Conservation (phyloP, 768 basidiomycete genomes). For the Termitomyces sp. region DNA sequence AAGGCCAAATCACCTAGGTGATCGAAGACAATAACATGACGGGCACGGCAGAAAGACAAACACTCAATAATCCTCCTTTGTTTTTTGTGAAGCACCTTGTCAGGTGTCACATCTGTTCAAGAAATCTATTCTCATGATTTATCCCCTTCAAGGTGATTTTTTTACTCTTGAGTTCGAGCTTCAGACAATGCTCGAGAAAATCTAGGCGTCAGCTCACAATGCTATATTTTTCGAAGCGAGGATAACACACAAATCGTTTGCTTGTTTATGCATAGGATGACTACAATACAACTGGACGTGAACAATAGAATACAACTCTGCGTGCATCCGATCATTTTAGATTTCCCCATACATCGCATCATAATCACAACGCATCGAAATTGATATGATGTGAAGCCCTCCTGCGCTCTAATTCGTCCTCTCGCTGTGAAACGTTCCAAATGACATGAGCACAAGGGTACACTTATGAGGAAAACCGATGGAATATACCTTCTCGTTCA, state of each 20-base stretch:
- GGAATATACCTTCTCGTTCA: conserved; percentile 81
- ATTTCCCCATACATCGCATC: background rate
- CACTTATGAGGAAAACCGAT: conserved; percentile 1
- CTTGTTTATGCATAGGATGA: conserved; percentile 3
- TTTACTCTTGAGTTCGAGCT: background rate
- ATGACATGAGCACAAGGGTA: background rate
- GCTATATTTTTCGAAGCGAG: too few species aligned
- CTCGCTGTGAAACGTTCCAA: conserved; percentile 48
- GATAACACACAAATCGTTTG: background rate
- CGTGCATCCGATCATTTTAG: background rate
- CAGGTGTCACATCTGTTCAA: background rate
- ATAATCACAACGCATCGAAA: conserved; percentile 80
- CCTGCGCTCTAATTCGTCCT: conserved; percentile 89
- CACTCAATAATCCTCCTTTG: background rate
- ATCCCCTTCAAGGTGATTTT: background rate
- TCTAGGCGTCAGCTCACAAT: background rate
- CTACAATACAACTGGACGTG: conserved; percentile 9
- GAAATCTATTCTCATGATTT: background rate
- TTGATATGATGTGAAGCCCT: conserved; percentile 94
- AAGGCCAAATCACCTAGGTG: conserved; percentile 4
- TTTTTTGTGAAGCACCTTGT: background rate
- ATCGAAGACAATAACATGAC: background rate
- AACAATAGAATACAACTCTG: conserved; percentile 11
- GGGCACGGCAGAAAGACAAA: background rate
- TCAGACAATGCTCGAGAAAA: background rate